These are phyloP conservation scores for Anisodus acutangulus DNA, from an alignment of 257 asterid species.

Conservation along the genomic window DNA sequence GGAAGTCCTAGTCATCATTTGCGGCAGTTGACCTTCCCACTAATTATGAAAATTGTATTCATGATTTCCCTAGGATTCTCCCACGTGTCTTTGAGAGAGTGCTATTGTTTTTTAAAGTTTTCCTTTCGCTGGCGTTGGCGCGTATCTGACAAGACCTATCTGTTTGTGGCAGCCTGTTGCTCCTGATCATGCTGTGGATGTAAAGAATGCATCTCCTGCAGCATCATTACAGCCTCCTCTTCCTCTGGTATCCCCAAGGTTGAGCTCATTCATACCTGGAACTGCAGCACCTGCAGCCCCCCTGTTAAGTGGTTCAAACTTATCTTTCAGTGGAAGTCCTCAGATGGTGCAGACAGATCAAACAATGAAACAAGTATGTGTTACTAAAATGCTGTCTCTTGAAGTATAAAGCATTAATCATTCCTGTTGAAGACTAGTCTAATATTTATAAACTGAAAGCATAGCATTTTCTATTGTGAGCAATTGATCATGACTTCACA, in stretches of 20 bases:
- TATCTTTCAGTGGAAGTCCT: slow-evolving; percentile 27
- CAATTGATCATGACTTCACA: slow-evolving; percentile 12
- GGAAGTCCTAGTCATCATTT: slow-evolving; percentile 19
- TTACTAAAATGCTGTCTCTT: not conserved
- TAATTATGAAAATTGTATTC: not conserved
- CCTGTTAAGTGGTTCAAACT: slow-evolving; percentile 21
- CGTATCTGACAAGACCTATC: slow-evolving; percentile 28
- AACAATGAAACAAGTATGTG: slow-evolving; percentile 23
- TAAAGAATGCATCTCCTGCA: slow-evolving; percentile 37
- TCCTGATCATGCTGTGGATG: slow-evolving; percentile 35
- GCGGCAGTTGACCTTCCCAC: not conserved
- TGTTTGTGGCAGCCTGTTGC: slow-evolving; percentile 40
- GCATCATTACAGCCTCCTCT: slow-evolving; percentile 45
- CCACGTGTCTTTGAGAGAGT: not conserved
- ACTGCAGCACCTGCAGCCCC: slow-evolving; percentile 22
- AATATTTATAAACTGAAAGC: not conserved
- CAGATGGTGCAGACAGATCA: slow-evolving; percentile 28
- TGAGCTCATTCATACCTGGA: slow-evolving; percentile 42
- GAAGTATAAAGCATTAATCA: not conserved
- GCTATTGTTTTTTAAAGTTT: not conserved
- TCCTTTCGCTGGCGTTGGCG: slow-evolving; percentile 24
- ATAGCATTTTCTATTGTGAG: slow-evolving; percentile 17
- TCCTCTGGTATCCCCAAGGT: slow-evolving; percentile 40
- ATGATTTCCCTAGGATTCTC: slow-evolving; percentile 23
- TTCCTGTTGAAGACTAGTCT: slow-evolving; percentile 9